Conservation (phyloP, 164 flowering plant genomes). For the Tetrastigma voinierianum region DNA sequence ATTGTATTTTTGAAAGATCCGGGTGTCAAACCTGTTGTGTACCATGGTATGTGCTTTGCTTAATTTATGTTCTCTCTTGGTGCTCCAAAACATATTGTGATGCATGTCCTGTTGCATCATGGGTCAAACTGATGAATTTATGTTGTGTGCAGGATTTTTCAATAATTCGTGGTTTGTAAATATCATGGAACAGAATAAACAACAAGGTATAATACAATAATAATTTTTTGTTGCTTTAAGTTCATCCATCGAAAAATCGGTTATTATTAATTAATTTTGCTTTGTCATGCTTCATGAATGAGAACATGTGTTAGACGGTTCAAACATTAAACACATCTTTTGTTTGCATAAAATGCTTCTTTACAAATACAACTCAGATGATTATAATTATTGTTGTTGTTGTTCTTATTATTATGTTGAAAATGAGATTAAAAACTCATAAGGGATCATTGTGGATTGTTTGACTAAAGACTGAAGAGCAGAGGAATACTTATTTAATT, state of each 20-base stretch:
- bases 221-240: not conserved
- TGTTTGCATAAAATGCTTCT: too few relatives aligned
- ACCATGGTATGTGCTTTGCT: slow-evolving; percentile 54
- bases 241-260: not conserved
- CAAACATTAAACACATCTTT: too few relatives aligned
- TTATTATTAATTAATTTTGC: not conserved
- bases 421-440: too few relatives aligned
- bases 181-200: slow-evolving; percentile 78
- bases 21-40: slow-evolving; percentile 74
- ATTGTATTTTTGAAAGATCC: slow-evolving; percentile 82
- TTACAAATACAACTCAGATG: too few relatives aligned
- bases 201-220: slow-evolving; percentile 49
- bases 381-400: too few relatives aligned
- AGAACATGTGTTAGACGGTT: too few relatives aligned
- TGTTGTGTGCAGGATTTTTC: slow-evolving; percentile 49
- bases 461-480: too few relatives aligned
- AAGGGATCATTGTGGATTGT: too few relatives aligned
- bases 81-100: not conserved
- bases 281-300: not conserved
- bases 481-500: too few relatives aligned
- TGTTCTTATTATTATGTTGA: too few relatives aligned
- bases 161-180: slow-evolving; percentile 52
- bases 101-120: not conserved
- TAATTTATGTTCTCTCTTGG: not conserved
- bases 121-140: slow-evolving; percentile 4